Evolutionary conservation across 2,329 filamentous ascomycete genomes (phyloP).

Genomic region (Colletotrichum aenigma): DNA sequence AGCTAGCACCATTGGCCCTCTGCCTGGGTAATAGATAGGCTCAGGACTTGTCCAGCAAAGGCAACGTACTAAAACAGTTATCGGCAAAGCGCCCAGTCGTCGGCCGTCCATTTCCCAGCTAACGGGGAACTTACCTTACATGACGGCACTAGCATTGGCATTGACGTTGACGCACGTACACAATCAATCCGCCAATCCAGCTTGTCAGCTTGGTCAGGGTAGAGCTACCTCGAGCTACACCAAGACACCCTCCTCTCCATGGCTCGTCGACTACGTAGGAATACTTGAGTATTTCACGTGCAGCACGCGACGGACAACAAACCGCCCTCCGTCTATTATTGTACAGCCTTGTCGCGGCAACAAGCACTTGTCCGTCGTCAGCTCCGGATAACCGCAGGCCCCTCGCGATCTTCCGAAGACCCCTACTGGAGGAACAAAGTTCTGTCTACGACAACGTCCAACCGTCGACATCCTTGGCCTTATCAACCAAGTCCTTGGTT

Average conservation of each 20-base stretch:
- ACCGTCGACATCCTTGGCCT: conserved; percentile 3
- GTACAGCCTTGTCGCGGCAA: conserved; percentile 6
- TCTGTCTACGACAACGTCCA: neutral
- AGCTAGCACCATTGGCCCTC: neutral
- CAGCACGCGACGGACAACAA: neutral
- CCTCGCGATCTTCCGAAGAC: conserved; percentile 8
- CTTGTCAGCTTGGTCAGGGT: neutral
- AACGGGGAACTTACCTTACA: conserved; percentile 1
- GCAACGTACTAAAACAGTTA: neutral
- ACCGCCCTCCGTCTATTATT: neutral
- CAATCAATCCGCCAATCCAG: neutral
- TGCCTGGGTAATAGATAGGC: neutral
- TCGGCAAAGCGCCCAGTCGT: neutral
- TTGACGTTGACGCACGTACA: conserved; percentile 11
- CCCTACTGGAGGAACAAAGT: conserved; percentile 8
- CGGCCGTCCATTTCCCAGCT: neutral
- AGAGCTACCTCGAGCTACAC: neutral
- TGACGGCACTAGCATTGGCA: neutral
- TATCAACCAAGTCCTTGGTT: conserved; percentile 18
- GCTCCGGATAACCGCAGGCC: conserved; percentile 3
- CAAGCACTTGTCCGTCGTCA: conserved; percentile 10
- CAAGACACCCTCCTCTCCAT: neutral
- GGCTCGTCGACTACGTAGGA: neutral
- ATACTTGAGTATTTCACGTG: neutral
- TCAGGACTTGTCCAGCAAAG: neutral